Base-by-base conservation (phyloP, 2,329 filamentous ascomycete species). In the Fusarium agapanthi region DNA sequence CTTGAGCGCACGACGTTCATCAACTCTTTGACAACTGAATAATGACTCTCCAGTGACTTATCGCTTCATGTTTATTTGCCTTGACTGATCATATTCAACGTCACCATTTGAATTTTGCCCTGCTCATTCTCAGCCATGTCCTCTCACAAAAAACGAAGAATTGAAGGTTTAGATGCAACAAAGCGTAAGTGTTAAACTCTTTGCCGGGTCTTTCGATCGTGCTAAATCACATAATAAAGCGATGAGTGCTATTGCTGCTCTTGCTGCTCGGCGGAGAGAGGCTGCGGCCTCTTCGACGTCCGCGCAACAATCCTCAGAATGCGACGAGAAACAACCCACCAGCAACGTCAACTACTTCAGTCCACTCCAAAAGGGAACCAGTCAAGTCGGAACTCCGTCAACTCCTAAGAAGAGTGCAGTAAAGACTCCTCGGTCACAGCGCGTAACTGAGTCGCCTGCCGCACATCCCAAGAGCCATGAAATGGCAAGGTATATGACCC, bases 231-330 rank as follows among this genome's bases (percentile, higher is more conserved):
- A 38, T 24, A 26, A 30, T 22, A 28, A 16, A 69, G 72, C 77
- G 6, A 76, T 79, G 63, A 82, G 79, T 44, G 81, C 82, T n/a
- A 70, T 83, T n/a, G 82, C 80, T 67, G 81, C 82, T 11, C 71
- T 83, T 26, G 79, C 81, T 38, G 82, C 81, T 65, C 77, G 81
- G 20, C 78, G 81, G 35, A 79, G 76, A 56, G 75, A 73, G 53
- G 70, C 69, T 38, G 65, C 57, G 16, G 65, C 69, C 16, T 58
- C 71, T 38, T 51, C 70, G 20, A 50, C 64, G 50, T 26, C 67
- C 57, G 41, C 45, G 15, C 56, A 69, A 32, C n/a, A 61, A 32
- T 40, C 45, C 20, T 48, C 70, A 47, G 74, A 75, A 30, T 41
- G 59, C 30, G 77, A 78, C 10, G 72, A 77, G 37, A 59, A 71